A percentile compares a stretch with the other conserved stretches of the same genome.
Conservation (phyloP, 306 rosid genomes). For the Quercus glauca region DNA sequence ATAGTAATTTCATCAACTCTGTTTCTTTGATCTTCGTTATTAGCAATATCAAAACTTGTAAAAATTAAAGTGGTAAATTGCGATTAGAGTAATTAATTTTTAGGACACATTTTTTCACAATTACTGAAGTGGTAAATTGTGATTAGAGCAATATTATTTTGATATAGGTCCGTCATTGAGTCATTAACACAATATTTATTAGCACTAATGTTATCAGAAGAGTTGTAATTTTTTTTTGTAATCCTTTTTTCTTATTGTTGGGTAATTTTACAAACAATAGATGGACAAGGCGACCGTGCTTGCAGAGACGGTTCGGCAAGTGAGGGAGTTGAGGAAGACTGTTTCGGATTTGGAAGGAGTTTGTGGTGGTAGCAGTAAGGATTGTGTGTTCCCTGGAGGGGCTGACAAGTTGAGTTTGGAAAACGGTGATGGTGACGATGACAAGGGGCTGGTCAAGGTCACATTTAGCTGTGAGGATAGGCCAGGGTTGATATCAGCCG, state of each 20-base stretch:
- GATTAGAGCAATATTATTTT: too few relatives aligned
- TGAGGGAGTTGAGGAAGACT: slow-evolving; percentile 50
- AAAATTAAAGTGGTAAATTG: background rate
- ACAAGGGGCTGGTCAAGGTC: slow-evolving; percentile 43
- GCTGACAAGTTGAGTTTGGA: slow-evolving; percentile 41
- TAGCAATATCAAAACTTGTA: background rate
- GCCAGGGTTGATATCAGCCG: slow-evolving; percentile 43
- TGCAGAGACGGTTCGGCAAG: slow-evolving; percentile 47
- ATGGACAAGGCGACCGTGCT: slow-evolving; percentile 74
- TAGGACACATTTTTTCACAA: too few relatives aligned
- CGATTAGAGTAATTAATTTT: too few relatives aligned
- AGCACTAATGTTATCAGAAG: too few relatives aligned
- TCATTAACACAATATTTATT: too few relatives aligned
- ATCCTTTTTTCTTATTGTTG: background rate
- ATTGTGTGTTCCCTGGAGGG: slow-evolving; percentile 46
- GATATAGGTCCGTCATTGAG: too few relatives aligned
- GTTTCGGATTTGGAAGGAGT: slow-evolving; percentile 41
- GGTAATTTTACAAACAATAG: slow-evolving; percentile 23
- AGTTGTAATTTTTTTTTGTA: too few relatives aligned
- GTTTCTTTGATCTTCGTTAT: background rate
- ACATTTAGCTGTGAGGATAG: slow-evolving; percentile 62
- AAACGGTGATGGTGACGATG: slow-evolving; percentile 30
- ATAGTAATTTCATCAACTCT: background rate
- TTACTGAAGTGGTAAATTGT: too few relatives aligned
- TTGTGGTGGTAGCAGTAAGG: slow-evolving; percentile 2